phyloP scores from a whole-genome alignment of 2,329 filamentous ascomycete genomes.

The Coniosporium tulheliwenetii region DNA sequence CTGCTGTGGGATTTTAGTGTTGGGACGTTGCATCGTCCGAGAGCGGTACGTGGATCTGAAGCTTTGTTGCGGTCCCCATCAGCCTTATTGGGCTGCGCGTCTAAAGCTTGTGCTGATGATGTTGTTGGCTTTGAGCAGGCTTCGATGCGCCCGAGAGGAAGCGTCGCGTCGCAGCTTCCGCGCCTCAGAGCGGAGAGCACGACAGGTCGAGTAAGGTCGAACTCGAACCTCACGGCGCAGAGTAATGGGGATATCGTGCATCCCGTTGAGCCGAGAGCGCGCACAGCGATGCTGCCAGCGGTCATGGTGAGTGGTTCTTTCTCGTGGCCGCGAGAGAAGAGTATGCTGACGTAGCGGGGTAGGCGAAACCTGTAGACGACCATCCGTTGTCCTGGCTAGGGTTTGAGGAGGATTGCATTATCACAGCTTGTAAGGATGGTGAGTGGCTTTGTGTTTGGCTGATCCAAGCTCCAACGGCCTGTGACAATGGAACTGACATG shows the following conservation, averaged over 20 bases:
- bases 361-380: slow-evolving; percentile 72
- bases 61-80: slow-evolving; percentile 3
- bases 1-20: slow-evolving; percentile 96
- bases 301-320: slow-evolving; percentile 51
- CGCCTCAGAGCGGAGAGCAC: slow-evolving; percentile 36
- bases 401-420: slow-evolving; percentile 87
- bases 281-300: slow-evolving; percentile 74
- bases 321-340: not conserved
- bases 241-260: slow-evolving; percentile 50
- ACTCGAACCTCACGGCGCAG: slow-evolving; percentile 45
- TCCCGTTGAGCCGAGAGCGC: slow-evolving; percentile 67
- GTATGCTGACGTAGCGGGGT: slow-evolving; percentile 7
- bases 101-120: slow-evolving; percentile 1
- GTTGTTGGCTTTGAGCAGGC: not conserved
- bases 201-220: slow-evolving; percentile 48
- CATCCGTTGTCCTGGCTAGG: slow-evolving; percentile 81
- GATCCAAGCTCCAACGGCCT: too few species aligned
- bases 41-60: slow-evolving; percentile 45
- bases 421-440: slow-evolving; percentile 87
- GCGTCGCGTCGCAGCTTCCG: slow-evolving; percentile 29
- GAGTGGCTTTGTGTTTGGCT: slow-evolving; percentile 19
- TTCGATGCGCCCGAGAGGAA: not conserved
- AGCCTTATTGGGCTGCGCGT: too few species aligned
- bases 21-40: slow-evolving; percentile 86
- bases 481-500: too few species aligned